Conservation (phyloP, 2,329 filamentous ascomycete species). For the Colletotrichum cuscutae region DNA sequence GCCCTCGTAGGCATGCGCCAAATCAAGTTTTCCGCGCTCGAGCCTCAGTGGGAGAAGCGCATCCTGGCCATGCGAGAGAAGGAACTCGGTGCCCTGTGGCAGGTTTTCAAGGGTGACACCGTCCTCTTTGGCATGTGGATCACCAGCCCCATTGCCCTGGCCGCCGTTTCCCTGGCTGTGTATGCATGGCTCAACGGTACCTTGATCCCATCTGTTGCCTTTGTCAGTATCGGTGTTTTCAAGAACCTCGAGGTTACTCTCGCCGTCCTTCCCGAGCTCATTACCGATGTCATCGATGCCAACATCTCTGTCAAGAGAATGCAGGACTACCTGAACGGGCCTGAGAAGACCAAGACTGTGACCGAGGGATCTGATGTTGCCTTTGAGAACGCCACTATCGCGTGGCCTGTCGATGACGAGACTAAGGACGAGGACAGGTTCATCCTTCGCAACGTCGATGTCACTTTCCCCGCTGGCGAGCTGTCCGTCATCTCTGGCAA, state of each 20-base stretch:
- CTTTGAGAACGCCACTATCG: slow-evolving; percentile 75
- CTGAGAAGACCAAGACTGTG: slow-evolving; percentile 69
- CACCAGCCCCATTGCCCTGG: slow-evolving; percentile 77
- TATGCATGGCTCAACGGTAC: slow-evolving; percentile 73
- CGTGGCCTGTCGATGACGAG: slow-evolving; percentile 77
- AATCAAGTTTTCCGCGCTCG: slow-evolving; percentile 85
- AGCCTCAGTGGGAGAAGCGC: slow-evolving; percentile 78
- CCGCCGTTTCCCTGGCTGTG: slow-evolving; percentile 75
- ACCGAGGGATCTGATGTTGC: slow-evolving; percentile 67
- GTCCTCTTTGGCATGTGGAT: slow-evolving; percentile 76
- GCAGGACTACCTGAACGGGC: slow-evolving; percentile 74
- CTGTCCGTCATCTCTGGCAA: slow-evolving; percentile 81
- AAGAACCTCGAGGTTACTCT: slow-evolving; percentile 78
- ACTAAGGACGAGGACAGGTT: slow-evolving; percentile 70
- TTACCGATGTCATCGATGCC: slow-evolving; percentile 76
- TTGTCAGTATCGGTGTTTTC: slow-evolving; percentile 82
- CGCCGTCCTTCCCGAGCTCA: slow-evolving; percentile 77
- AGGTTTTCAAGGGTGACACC: slow-evolving; percentile 72
- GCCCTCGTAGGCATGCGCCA: slow-evolving; percentile 83
- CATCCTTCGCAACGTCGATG: slow-evolving; percentile 70
- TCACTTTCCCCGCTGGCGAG: slow-evolving; percentile 75
- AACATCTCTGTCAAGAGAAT: slow-evolving; percentile 79
- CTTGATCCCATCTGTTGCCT: slow-evolving; percentile 78
- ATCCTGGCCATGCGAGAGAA: slow-evolving; percentile 71
- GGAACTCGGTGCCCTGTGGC: slow-evolving; percentile 75